Percentiles rank a stretch among this genome's conserved stretches.
Evolutionary conservation across 768 basidiomycete genomes (phyloP).

Genomic region (Macrolepiota fuliginosa): DNA sequence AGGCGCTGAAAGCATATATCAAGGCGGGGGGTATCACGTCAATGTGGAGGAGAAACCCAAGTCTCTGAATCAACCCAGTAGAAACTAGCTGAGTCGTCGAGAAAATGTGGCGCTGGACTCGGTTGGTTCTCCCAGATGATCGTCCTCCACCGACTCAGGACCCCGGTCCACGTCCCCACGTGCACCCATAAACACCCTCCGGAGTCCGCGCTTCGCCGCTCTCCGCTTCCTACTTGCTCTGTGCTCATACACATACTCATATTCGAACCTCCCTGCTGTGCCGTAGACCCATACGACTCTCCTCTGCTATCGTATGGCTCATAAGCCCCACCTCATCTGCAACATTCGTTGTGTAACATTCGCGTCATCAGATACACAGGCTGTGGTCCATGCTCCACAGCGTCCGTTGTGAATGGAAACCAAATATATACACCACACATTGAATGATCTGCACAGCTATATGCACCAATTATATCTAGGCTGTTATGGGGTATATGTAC

Average conservation of each 20-base stretch:
- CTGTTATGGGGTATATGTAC: not conserved
- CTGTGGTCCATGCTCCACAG: not conserved
- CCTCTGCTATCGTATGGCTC: not conserved
- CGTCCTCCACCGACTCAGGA: constrained; percentile 1
- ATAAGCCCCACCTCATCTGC: not conserved
- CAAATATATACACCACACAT: not conserved
- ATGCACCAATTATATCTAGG: not conserved
- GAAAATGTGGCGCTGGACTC: not conserved
- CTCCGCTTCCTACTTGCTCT: not conserved
- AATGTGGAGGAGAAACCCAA: not conserved
- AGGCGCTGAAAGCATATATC: constrained; percentile 58
- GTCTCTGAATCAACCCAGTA: not conserved
- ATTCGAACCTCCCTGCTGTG: no score
- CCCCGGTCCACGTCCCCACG: constrained; percentile 11
- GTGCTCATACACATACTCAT: not conserved
- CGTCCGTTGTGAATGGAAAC: not conserved
- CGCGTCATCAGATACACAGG: not conserved
- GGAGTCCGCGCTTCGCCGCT: not conserved
- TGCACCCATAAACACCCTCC: not conserved
- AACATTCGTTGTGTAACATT: not conserved
- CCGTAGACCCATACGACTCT: not conserved
- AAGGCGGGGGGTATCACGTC: constrained; percentile 12
- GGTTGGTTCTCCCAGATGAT: not conserved
- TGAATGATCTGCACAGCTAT: not conserved
- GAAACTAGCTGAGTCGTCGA: not conserved